Evolutionary conservation across 176 grass and related monocot species (phyloP).

Genomic region (Eremochloa ophiuroides): DNA sequence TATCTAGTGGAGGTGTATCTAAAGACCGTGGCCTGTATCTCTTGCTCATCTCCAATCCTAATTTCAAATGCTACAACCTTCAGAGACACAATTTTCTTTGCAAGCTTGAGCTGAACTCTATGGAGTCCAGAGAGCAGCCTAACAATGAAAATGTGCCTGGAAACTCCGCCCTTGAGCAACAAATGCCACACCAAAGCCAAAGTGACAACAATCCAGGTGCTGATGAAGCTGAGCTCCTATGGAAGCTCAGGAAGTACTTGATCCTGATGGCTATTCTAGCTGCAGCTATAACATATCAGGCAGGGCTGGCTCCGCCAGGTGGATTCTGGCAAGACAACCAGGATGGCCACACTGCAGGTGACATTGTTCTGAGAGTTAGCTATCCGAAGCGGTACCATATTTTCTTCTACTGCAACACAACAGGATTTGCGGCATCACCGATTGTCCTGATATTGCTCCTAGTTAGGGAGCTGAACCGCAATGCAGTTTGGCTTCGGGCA

Average conservation of each 20-base stretch:
- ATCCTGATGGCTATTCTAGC: slow-evolving; percentile 49
- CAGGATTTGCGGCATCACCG: slow-evolving; percentile 34
- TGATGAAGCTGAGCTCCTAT: slow-evolving; percentile 27
- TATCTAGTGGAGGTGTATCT: slow-evolving; percentile 10
- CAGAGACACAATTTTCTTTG: background rate
- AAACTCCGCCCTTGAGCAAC: background rate
- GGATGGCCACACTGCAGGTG: slow-evolving; percentile 14
- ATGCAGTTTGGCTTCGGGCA: slow-evolving; percentile 33
- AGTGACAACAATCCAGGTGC: background rate
- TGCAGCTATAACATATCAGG: slow-evolving; percentile 46
- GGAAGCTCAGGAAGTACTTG: slow-evolving; percentile 50
- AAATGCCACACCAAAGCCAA: background rate
- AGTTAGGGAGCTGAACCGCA: slow-evolving; percentile 14
- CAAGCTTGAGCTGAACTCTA: slow-evolving; percentile 9
- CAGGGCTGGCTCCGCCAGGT: slow-evolving; percentile 40
- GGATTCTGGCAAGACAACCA: slow-evolving; percentile 50
- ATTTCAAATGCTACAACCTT: background rate
- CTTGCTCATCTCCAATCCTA: background rate
- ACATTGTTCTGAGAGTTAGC: slow-evolving; percentile 23
- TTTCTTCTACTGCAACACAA: slow-evolving; percentile 52
- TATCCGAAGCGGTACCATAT: slow-evolving; percentile 27
- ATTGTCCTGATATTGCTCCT: slow-evolving; percentile 35
- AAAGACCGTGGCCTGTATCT: background rate
- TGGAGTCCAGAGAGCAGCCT: slow-evolving; percentile 1
- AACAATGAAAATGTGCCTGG: background rate